phyloP scores from a whole-genome alignment of 768 basidiomycete genomes.

The Lactarius sanguifluus region DNA sequence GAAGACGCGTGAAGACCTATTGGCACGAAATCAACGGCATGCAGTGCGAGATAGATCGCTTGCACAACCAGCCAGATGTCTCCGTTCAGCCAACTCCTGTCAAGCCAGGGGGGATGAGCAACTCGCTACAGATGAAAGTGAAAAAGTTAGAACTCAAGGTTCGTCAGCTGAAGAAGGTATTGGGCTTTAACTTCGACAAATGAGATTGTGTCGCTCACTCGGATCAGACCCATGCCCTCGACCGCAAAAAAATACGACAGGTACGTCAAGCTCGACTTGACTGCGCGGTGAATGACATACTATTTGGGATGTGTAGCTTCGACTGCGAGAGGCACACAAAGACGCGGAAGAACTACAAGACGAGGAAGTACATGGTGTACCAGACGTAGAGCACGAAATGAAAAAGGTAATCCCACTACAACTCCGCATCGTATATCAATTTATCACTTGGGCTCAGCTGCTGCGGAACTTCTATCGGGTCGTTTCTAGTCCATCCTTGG shows the following conservation, averaged over 20 bases:
- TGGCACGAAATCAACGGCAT: constrained; percentile 12
- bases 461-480: constrained; percentile 42
- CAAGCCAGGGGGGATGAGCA: constrained; percentile 17
- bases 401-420: constrained; percentile 39
- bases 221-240: constrained; percentile 24
- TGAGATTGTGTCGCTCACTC: not conserved
- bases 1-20: constrained; percentile 1
- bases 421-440: not conserved
- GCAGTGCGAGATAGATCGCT: constrained; percentile 12
- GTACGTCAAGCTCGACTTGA: constrained; percentile 7
- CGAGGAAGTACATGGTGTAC: constrained; percentile 33
- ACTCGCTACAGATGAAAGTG: constrained; percentile 30
- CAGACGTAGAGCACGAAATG: constrained; percentile 41
- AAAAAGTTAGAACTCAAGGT: constrained; percentile 31
- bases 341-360: constrained; percentile 43
- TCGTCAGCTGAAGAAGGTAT: constrained; percentile 34
- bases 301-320: constrained; percentile 30
- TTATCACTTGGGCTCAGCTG: constrained; percentile 35
- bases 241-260: constrained; percentile 18
- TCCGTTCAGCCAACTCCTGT: constrained; percentile 12
- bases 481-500: constrained; percentile 40
- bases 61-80: constrained; percentile 14
- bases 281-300: constrained; percentile 6
- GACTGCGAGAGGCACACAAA: constrained; percentile 37
- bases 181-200: constrained; percentile 1